A percentile compares a stretch with the other conserved stretches of the same genome.
These are phyloP conservation scores for Panicum miliaceum DNA, from an alignment of 176 grass and related monocot genomes.

Conservation along the genomic window DNA sequence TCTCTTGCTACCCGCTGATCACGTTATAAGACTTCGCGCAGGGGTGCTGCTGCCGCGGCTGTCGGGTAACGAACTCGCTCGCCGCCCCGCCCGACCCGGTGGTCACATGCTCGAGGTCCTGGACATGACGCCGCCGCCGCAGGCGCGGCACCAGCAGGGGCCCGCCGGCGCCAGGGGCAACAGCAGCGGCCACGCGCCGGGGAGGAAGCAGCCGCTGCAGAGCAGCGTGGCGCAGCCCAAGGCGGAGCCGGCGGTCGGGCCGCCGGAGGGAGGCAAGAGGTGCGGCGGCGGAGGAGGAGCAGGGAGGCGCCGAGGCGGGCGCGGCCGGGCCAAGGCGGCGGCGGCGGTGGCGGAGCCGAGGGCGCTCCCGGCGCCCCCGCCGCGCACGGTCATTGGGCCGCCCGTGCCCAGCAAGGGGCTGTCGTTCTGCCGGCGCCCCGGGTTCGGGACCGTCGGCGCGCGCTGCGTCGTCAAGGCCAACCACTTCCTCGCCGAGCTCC, in stretches of 20 bases:
- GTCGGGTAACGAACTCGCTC: slow-evolving; percentile 45
- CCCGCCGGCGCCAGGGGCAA: not conserved
- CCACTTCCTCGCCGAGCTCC: slow-evolving; percentile 89
- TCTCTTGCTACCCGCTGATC: slow-evolving; percentile 34
- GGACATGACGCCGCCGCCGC: slow-evolving; percentile 52
- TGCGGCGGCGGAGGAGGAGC: slow-evolving; percentile 33
- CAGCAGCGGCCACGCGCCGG: slow-evolving; percentile 2
- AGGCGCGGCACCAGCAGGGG: slow-evolving; percentile 31
- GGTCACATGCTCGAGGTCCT: slow-evolving; percentile 68
- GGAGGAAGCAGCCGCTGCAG: slow-evolving; percentile 86
- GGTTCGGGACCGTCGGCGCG: slow-evolving; percentile 80
- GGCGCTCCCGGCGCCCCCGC: not conserved
- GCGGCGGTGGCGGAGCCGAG: slow-evolving; percentile 44
- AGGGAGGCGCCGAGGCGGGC: slow-evolving; percentile 57
- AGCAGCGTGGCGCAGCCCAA: slow-evolving; percentile 82
- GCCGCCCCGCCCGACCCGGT: not conserved
- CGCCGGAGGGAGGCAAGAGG: slow-evolving; percentile 61
- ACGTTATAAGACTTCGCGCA: slow-evolving; percentile 49
- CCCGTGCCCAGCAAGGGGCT: slow-evolving; percentile 73
- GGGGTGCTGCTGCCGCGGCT: slow-evolving; percentile 38
- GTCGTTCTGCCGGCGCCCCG: slow-evolving; percentile 74
- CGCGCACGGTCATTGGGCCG: slow-evolving; percentile 47
- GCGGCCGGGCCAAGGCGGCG: slow-evolving; percentile 48
- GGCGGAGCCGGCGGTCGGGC: slow-evolving; percentile 37
- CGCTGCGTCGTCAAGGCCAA: slow-evolving; percentile 91